A percentile compares a stretch with the other conserved stretches of the same genome.
phyloP scores from a whole-genome alignment of 176 grass and related monocot genomes.

The Microstegium vimineum region DNA sequence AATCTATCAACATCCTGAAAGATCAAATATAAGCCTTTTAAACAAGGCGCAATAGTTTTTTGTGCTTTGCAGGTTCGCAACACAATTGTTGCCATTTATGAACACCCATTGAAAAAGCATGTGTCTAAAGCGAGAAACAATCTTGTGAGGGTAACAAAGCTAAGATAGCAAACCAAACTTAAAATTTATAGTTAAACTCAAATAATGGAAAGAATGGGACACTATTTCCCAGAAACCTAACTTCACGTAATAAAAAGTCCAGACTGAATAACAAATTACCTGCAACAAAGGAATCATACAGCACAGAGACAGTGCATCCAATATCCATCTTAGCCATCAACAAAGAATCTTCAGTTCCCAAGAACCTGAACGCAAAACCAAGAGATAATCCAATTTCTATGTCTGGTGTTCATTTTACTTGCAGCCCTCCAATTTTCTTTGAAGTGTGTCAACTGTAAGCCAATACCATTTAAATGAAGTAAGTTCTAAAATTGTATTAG shows the following conservation, averaged over 20 bases:
- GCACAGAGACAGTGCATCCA: slow-evolving; percentile 61
- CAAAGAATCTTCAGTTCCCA: slow-evolving; percentile 46
- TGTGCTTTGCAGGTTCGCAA: slow-evolving; percentile 4
- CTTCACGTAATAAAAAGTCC: background rate
- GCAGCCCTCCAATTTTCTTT: slow-evolving; percentile 52
- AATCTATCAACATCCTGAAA: slow-evolving; percentile 79
- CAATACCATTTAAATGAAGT: slow-evolving; percentile 38
- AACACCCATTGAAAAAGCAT: background rate
- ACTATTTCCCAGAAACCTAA: background rate
- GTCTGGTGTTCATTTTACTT: slow-evolving; percentile 55
- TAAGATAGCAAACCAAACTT: background rate
- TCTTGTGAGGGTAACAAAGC: too few relatives aligned
- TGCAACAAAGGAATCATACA: slow-evolving; percentile 49
- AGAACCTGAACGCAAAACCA: slow-evolving; percentile 70
- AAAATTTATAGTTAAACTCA: background rate
- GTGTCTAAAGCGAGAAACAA: too few relatives aligned
- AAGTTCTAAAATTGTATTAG: slow-evolving; percentile 53
- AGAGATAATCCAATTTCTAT: slow-evolving; percentile 51
- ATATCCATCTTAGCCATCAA: slow-evolving; percentile 56
- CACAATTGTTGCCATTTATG: background rate
- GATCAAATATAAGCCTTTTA: slow-evolving; percentile 22
- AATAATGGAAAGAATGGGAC: background rate
- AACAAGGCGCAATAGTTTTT: background rate
- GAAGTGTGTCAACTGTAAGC: slow-evolving; percentile 45
- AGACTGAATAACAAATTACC: slow-evolving; percentile 46